Evolutionary conservation across 2,329 filamentous ascomycete genomes (phyloP), one percentile per base, ranked within the genome.

Genomic region (Didymellaceae sp.): DNA sequence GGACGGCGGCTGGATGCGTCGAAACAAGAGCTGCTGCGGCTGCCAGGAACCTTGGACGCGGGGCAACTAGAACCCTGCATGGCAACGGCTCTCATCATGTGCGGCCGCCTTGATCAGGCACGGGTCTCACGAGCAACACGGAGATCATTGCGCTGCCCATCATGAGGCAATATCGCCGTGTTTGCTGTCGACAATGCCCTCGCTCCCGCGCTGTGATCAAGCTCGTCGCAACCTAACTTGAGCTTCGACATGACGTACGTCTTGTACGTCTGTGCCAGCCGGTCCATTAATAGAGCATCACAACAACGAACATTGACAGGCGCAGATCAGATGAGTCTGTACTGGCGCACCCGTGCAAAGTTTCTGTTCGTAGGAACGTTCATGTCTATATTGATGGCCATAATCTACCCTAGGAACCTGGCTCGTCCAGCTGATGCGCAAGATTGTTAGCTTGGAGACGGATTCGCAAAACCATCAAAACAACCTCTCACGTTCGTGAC

Each of bases 31-130:
- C 46, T 44, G 39, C 39, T 35, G 52, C 54, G 42, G 43, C 39
- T 47, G 38, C 38, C 33, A 57, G 57, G 45, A 45, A 45, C 52
- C 54, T 64, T 58, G 39, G 46, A 42, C 30, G 61, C 58, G 59
- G 61, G 61, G 61, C 56, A 58, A 48, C 42, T 33, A 42, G 38
- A 59, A 49, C 61, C 61, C 59, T 63, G 59, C 61, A 49, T 58
- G 45, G 52, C 42, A 55, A 53, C 47, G 16, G 30, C 57, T 43
- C 34, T 30, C 45, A 47, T 57, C 55, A 62, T 55, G 45, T 46
- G 57, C 52, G 41, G 43, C 53, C 57, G 57, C 45, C 42, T 43
- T 37, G 54, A 39, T 53, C 50, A 47, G 49, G 21, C 25, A 55
- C 47, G 17, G 18, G 43, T 55, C 56, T 52, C 55, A 59, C 49